Conservation (phyloP, 495 filamentous ascomycete genomes). For the Tetracladium marchalianum region DNA sequence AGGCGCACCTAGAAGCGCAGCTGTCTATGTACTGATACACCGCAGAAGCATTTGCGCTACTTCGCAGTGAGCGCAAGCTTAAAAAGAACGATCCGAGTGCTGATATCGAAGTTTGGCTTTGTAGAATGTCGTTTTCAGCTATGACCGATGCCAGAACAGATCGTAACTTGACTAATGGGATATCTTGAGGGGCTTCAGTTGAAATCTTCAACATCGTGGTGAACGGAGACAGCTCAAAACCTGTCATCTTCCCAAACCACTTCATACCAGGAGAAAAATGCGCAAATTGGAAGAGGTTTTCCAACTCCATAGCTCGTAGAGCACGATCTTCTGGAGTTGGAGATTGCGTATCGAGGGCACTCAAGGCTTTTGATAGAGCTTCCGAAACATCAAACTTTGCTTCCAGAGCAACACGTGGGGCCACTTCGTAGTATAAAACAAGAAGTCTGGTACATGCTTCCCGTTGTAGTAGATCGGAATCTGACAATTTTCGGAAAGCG, state of each 20-base stretch:
- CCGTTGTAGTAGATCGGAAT: slow-evolving; percentile 61
- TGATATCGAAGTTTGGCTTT: slow-evolving; percentile 24
- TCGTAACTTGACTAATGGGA: slow-evolving; percentile 32
- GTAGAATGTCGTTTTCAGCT: slow-evolving; percentile 39
- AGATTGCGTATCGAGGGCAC: slow-evolving; percentile 32
- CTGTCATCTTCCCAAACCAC: slow-evolving; percentile 56
- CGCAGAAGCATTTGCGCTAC: slow-evolving; percentile 9
- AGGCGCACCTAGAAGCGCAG: slow-evolving; percentile 58
- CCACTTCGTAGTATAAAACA: slow-evolving; percentile 66
- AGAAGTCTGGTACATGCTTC: slow-evolving; percentile 69
- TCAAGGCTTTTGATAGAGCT: slow-evolving; percentile 56
- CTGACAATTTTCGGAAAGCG: slow-evolving; percentile 52
- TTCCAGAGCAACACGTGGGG: slow-evolving; percentile 69
- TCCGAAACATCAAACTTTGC: slow-evolving; percentile 80
- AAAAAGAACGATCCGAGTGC: slow-evolving; percentile 44
- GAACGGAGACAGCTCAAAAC: slow-evolving; percentile 49
- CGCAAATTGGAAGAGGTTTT: slow-evolving; percentile 68
- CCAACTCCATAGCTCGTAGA: slow-evolving; percentile 55
- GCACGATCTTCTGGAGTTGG: slow-evolving; percentile 35
- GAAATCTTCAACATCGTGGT: slow-evolving; percentile 48
- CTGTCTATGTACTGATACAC: slow-evolving; percentile 69
- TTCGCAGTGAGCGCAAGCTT: slow-evolving; percentile 28
- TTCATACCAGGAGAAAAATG: slow-evolving; percentile 67
- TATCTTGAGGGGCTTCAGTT: slow-evolving; percentile 30
- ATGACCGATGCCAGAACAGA: slow-evolving; percentile 38